Percentiles rank a stretch among this genome's conserved stretches.
phyloP scores from a whole-genome alignment of 2,329 filamentous ascomycete species.

The Ampelomyces quisqualis region DNA sequence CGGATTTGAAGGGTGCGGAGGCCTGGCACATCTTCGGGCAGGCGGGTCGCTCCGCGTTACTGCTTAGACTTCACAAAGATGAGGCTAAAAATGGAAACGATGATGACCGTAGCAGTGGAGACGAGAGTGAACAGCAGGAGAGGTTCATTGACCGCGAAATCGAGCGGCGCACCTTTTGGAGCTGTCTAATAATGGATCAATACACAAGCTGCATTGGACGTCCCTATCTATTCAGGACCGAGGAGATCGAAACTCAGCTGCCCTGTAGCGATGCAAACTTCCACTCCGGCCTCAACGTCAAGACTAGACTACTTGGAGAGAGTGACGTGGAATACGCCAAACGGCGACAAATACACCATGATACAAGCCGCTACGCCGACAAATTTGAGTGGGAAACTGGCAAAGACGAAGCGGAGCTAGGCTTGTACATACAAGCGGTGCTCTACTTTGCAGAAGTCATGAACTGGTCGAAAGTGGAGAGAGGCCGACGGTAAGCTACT shows the following conservation, averaged over 20 bases:
- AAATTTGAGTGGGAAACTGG: slow-evolving; percentile 56
- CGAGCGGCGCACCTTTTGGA: slow-evolving; percentile 70
- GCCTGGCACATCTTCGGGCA: slow-evolving; percentile 68
- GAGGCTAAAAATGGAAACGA: slow-evolving; percentile 26
- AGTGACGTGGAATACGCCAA: slow-evolving; percentile 15
- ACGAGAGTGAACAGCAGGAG: slow-evolving; percentile 31
- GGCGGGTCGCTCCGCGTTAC: slow-evolving; percentile 59
- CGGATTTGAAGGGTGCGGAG: slow-evolving; percentile 60
- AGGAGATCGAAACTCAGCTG: slow-evolving; percentile 64
- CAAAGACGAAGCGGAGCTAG: slow-evolving; percentile 49
- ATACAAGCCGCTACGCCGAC: slow-evolving; percentile 25
- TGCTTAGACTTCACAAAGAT: slow-evolving; percentile 34
- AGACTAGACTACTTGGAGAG: slow-evolving; percentile 38
- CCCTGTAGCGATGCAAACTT: slow-evolving; percentile 67
- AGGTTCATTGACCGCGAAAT: slow-evolving; percentile 63
- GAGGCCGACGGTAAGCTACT: slow-evolving; percentile 52
- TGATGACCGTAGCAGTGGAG: slow-evolving; percentile 6
- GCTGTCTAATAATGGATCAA: slow-evolving; percentile 71
- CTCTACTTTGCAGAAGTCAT: slow-evolving; percentile 58
- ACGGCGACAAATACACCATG: slow-evolving; percentile 9
- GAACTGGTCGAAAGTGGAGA: slow-evolving; percentile 61
- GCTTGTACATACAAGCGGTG: slow-evolving; percentile 56
- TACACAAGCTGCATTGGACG: slow-evolving; percentile 66
- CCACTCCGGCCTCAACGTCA: slow-evolving; percentile 63
- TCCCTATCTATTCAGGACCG: slow-evolving; percentile 59